Evolutionary conservation across 768 basidiomycete species (phyloP).

Genomic region (Trametes villosa): DNA sequence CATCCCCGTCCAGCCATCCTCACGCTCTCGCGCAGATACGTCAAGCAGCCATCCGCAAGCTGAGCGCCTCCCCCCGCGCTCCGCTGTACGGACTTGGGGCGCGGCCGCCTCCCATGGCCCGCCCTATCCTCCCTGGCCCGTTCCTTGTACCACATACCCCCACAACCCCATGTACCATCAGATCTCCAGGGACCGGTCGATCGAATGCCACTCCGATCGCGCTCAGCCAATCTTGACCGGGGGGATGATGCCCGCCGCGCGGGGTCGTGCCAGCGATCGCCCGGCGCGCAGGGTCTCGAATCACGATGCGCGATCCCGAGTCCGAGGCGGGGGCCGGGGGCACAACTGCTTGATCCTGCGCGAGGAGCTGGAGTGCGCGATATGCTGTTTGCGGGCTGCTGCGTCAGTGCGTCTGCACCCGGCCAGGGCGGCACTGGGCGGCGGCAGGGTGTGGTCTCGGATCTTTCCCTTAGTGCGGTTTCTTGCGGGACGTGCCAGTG

Average conservation of each 20-base stretch:
- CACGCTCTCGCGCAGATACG: constrained; percentile 20
- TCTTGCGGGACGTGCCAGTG: background rate
- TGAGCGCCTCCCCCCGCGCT: background rate
- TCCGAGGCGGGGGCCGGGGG: background rate
- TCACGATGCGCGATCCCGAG: constrained; percentile 16
- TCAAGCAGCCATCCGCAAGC: constrained; percentile 21
- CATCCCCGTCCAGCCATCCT: background rate
- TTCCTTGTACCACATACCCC: constrained; percentile 23
- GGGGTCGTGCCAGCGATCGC: constrained; percentile 9
- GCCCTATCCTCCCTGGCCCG: background rate
- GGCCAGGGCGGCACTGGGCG: background rate
- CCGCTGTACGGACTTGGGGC: too few relatives aligned
- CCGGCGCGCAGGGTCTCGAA: constrained; percentile 7
- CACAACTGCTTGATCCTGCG: constrained; percentile 4
- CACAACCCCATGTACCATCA: constrained; percentile 21
- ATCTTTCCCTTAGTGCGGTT: constrained; percentile 24
- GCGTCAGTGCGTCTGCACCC: background rate
- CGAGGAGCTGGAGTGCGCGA: constrained; percentile 15
- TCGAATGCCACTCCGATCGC: constrained; percentile 20
- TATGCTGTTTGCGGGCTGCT: constrained; percentile 12
- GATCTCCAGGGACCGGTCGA: constrained; percentile 19
- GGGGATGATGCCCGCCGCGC: constrained; percentile 8
- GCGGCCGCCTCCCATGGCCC: background rate
- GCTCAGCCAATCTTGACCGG: constrained; percentile 16
- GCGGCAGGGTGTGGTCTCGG: background rate